Evolutionary conservation across 2,329 filamentous ascomycete species (phyloP).

Genomic region (Ophiostoma australiae): DNA sequence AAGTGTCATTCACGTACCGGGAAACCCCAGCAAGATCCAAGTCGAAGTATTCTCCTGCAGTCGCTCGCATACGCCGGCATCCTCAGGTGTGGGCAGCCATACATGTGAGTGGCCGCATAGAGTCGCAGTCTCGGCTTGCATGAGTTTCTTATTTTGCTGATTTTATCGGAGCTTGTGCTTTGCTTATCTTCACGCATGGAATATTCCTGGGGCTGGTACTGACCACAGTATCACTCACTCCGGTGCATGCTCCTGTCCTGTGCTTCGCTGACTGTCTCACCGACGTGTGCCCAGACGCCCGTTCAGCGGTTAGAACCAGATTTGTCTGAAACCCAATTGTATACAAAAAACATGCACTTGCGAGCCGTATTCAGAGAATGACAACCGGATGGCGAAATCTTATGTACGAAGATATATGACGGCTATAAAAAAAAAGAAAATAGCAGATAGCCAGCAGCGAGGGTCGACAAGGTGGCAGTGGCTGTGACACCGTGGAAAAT

Average conservation of each 20-base stretch:
- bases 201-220: neutral
- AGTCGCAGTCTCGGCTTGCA: neutral
- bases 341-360: too few relatives aligned
- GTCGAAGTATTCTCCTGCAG: neutral
- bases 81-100: neutral
- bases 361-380: neutral
- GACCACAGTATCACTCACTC: neutral
- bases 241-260: neutral
- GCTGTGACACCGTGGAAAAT: neutral
- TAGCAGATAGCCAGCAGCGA: neutral
- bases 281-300: neutral
- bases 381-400: neutral
- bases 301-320: neutral
- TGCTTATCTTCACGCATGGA: neutral
- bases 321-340: neutral
- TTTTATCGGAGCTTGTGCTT: neutral
- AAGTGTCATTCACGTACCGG: conserved; percentile 7
- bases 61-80: conserved; percentile 11
- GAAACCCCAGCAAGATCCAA: neutral
- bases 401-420: conserved; percentile 4
- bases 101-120: neutral
- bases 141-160: neutral
- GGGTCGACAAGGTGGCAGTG: neutral
- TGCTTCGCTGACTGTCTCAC: conserved; percentile 3
- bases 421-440: neutral